Percentiles rank a stretch among this genome's conserved stretches.
Conservation (phyloP, 2,329 filamentous ascomycete species). For the Aureobasidium sp. region DNA sequence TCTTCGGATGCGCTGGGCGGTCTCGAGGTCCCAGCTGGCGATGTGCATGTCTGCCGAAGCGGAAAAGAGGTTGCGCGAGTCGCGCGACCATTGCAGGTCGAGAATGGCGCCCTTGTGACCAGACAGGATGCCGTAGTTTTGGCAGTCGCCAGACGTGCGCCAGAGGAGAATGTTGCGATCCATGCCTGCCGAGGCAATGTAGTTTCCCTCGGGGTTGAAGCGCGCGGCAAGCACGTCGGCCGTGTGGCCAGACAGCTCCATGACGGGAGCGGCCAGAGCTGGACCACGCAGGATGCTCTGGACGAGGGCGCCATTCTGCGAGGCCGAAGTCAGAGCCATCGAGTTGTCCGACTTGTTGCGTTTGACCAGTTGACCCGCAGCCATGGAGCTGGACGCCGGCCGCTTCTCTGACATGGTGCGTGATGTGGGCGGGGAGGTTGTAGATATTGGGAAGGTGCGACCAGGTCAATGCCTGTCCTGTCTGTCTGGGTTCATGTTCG, state of each 20-base stretch:
- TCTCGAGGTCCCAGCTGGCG: slow-evolving; percentile 91
- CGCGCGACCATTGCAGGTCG: slow-evolving; percentile 93
- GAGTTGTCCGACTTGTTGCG: slow-evolving; percentile 66
- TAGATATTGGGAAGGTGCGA: not conserved
- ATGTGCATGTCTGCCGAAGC: slow-evolving; percentile 90
- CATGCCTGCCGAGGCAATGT: slow-evolving; percentile 93
- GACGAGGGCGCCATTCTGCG: slow-evolving; percentile 56
- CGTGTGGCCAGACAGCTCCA: slow-evolving; percentile 73
- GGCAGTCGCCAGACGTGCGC: slow-evolving; percentile 85
- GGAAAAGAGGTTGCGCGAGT: slow-evolving; percentile 83
- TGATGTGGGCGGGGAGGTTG: not conserved
- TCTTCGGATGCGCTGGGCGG: slow-evolving; percentile 82
- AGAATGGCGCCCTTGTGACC: slow-evolving; percentile 88
- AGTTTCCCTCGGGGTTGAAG: slow-evolving; percentile 80
- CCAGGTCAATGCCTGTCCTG: not conserved
- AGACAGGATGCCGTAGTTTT: slow-evolving; percentile 83
- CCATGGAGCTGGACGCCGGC: slow-evolving; percentile 77
- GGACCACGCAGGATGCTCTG: slow-evolving; percentile 68
- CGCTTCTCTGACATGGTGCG: slow-evolving; percentile 60
- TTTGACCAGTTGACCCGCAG: slow-evolving; percentile 77
- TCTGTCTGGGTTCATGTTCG: not conserved
- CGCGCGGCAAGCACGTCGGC: slow-evolving; percentile 86
- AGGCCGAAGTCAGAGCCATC: slow-evolving; percentile 50
- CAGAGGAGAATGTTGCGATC: slow-evolving; percentile 89
- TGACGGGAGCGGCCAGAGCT: slow-evolving; percentile 78